These are phyloP conservation scores for Spinellus fusiger DNA, from an alignment of 192 early-diverging fungal genomes.

Conservation along the genomic window DNA sequence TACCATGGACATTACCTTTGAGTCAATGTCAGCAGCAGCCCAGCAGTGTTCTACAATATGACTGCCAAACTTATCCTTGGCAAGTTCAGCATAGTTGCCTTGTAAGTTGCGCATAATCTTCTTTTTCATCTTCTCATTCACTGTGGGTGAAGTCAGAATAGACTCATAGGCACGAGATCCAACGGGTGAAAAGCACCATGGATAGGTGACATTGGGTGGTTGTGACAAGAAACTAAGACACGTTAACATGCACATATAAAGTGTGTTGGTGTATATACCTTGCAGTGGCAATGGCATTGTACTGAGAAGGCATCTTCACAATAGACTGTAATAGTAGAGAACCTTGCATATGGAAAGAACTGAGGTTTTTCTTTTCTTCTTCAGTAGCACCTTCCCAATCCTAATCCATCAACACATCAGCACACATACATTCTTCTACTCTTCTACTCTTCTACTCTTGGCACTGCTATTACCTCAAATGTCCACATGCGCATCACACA, in stretches of 20 bases:
- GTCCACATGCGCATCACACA: conserved; percentile 58
- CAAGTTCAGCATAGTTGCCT: conserved; percentile 53
- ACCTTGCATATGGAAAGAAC: conserved; percentile 59
- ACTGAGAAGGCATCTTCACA: conserved; percentile 53
- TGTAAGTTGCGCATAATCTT: conserved; percentile 54
- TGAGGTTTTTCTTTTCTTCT: conserved; percentile 38
- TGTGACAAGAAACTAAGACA: conserved; percentile 50
- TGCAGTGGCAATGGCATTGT: conserved; percentile 51
- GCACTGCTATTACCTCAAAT: conserved; percentile 38
- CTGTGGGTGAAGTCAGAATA: conserved; percentile 48
- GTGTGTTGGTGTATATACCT: conserved; percentile 5
- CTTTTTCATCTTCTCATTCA: conserved; percentile 60
- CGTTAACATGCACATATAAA: background rate
- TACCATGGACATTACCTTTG: conserved; percentile 37
- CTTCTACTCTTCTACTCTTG: too few species aligned
- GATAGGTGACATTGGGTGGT: conserved; percentile 35
- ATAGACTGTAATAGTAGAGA: conserved; percentile 61
- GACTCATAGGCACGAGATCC: conserved; percentile 73
- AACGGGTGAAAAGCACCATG: conserved; percentile 59
- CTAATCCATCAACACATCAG: background rate
- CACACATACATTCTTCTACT: background rate
- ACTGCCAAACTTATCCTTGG: conserved; percentile 69
- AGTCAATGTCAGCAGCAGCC: conserved; percentile 62
- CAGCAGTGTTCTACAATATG: conserved; percentile 79
- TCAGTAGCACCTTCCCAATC: conserved; percentile 21